Conservation (phyloP, 2,329 filamentous ascomycete species). For the Aureobasidium sp. region DNA sequence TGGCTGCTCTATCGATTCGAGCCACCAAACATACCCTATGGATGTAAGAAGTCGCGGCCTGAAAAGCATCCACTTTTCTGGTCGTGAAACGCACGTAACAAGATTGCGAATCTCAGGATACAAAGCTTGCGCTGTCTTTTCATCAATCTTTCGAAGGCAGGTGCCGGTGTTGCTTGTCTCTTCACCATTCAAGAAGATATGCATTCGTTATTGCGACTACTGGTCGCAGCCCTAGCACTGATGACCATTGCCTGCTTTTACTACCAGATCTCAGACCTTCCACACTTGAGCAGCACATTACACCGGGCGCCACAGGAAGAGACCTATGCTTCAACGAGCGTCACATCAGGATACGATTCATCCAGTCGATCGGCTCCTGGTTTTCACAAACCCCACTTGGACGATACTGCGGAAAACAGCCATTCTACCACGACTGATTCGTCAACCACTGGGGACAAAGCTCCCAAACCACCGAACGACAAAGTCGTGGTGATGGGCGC, state of each 20-base stretch:
- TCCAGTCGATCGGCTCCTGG: background rate
- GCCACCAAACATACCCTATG: background rate
- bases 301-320: background rate
- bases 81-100: background rate
- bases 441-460: background rate
- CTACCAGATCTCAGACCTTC: slow-evolving; percentile 1
- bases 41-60: background rate
- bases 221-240: background rate
- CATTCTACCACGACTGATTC: background rate
- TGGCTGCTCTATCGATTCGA: background rate
- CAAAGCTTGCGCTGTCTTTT: background rate
- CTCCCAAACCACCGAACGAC: background rate
- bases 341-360: background rate
- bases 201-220: background rate
- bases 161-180: background rate
- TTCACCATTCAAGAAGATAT: background rate
- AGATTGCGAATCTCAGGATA: background rate
- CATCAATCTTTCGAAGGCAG: background rate
- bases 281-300: background rate
- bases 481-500: slow-evolving; percentile 34
- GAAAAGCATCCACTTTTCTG: background rate
- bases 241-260: background rate
- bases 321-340: background rate
- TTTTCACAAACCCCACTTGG: background rate
- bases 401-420: background rate